Base-by-base conservation (phyloP, 306 rosid genomes). In the Inga oerstediana region DNA sequence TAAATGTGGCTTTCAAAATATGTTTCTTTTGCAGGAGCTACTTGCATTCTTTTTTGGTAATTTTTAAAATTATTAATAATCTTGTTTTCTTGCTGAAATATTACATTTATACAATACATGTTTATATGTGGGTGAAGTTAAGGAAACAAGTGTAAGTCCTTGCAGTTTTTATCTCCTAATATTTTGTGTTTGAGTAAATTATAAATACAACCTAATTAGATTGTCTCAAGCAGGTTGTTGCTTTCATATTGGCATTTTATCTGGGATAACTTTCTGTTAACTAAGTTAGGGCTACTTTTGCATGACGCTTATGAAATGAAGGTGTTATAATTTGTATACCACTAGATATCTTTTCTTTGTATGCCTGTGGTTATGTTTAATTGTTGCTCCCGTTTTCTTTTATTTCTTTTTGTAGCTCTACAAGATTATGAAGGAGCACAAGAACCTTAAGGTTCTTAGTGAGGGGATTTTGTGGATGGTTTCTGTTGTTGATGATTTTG, bases 381-480 rank as follows among this genome's bases (percentile, higher is more conserved):
- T 22, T 3, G 27, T 77, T 69, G 59, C 43, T 78, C 35, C 48
- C 45, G n/a, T 14, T 52, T 48, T 52, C 43, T 79, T 27, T 73
- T 45, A 17, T 61, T 79, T 46, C 66, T 54, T 8, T 8, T 56
- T 87, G 82, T 70, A 97, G 99, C 90, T 91, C 49, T 97, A 91
- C 88, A 97, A 94, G 91, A 97, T 97, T 74, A 88, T 91, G 95
- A 97, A 91, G 94, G 99, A 97, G 89, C 99, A 97, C 80, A 97
- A 97, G 93, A 97, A 97, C 86, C 99, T 97, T 2, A 97, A 92
- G 91, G 99, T 97, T 82, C 97, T 97, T 16, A 97, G 99, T 35
- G 99, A 97, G 88, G 99, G 99, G 67, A 81, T 94, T 82, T 75
- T 87, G 85, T 97, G 99, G 99, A 94, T 97, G 97, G 94, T 94